Base-by-base conservation (phyloP, 352 stramenopile species). In the Phytophthora tubulina region DNA sequence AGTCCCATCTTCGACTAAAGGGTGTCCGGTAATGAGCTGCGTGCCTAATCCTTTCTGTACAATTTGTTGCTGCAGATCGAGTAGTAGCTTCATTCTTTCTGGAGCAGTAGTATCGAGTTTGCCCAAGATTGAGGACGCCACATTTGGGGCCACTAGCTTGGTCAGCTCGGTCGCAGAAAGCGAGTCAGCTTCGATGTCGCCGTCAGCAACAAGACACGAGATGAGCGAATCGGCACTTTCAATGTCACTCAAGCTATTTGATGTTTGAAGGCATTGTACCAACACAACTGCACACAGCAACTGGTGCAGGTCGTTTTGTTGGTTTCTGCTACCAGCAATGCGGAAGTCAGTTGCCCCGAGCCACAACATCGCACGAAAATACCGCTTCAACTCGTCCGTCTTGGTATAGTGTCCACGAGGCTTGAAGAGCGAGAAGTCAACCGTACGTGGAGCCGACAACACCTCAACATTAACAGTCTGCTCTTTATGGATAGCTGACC, bases 401-500 rank as follows among this genome's bases (percentile, higher is more conserved):
- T 17, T 10, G 15, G 14, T 51, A 17, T 51, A 51, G 5, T 51
- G 45, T 51, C 45, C 45, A 51, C 45, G 45, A 32, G 17, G 45
- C 21, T 51, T 51, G 32, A 78, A 65, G 4, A 53, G 35, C 31
- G 70, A 78, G 30, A 77, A 69, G 27, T 78, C 70, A 15, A 78
- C 17, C 6, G n/a, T 41, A 44, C 65, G 65, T 15, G 17, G 21
- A 2, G 48, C 21, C 11, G 52, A 66, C 15, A 78, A 72, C 32
- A 75, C 2, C 10, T 57, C 15, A 2, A 32, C 33, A 13, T 39
- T 31, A 13, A 6, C n/a, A 15, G 44, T 53, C 15, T 36, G 4
- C 32, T 66, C 54, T 33, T 42, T 55, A 6, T 60, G 3, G 49
- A 76, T 61, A 21, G 49, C 53, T 3, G 13, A 13, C 30, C 53